Percentiles rank a stretch among this genome's conserved stretches.
Conservation (phyloP, 345 rosid genomes). For the Populus deltoides region DNA sequence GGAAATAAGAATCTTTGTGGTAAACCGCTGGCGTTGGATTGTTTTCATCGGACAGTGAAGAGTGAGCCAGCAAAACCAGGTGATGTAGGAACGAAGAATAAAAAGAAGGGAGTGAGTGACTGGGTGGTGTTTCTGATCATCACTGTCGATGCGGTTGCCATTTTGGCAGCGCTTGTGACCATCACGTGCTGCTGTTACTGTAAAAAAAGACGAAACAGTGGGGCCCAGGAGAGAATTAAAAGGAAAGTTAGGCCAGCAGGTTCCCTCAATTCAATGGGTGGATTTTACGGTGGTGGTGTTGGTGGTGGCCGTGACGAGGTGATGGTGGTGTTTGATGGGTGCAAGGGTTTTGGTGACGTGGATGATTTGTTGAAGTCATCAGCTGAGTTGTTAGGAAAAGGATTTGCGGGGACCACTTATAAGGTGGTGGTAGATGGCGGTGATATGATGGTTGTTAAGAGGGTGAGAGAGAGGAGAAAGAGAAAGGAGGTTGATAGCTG, state of each 20-base stretch:
- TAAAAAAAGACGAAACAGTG: constrained; percentile 8
- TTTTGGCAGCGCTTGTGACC: constrained; percentile 13
- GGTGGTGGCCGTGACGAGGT: constrained; percentile 9
- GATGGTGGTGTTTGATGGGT: constrained; percentile 42
- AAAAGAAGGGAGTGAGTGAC: neutral
- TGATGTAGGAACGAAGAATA: neutral
- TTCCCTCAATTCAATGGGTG: constrained; percentile 3
- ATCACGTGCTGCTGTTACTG: constrained; percentile 30
- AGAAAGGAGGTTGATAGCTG: constrained; percentile 32
- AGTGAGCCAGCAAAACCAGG: constrained; percentile 8
- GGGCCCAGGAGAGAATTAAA: neutral
- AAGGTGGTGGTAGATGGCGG: constrained; percentile 39
- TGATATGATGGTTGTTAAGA: constrained; percentile 39
- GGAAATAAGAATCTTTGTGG: constrained; percentile 44
- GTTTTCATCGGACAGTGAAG: constrained; percentile 18
- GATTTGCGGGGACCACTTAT: constrained; percentile 39
- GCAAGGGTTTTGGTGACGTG: constrained; percentile 28
- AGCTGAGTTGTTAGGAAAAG: constrained; percentile 50
- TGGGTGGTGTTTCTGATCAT: constrained; percentile 22
- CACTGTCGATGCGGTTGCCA: constrained; percentile 20
- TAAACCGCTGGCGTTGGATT: constrained; percentile 26
- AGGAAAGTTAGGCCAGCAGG: constrained; percentile 1
- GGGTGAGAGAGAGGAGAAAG: constrained; percentile 34
- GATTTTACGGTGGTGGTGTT: neutral
- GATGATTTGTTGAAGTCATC: constrained; percentile 43